A percentile compares a stretch with the other conserved stretches of the same genome.
phyloP scores from a whole-genome alignment of 371 early-diverging fungal species.

The Amoeboaphelidium occidentale region DNA sequence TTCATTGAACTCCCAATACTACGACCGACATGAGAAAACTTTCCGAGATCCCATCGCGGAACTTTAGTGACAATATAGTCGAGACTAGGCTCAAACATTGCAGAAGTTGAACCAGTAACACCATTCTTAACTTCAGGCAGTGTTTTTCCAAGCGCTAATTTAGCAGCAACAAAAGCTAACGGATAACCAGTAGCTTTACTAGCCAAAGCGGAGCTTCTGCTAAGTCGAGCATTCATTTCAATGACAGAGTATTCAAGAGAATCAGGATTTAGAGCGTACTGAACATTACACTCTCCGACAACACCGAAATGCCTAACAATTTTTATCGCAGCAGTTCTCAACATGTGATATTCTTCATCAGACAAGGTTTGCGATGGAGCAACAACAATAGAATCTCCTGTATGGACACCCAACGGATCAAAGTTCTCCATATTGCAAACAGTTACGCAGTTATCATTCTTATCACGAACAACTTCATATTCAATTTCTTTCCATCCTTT shows the following conservation, averaged over 20 bases:
- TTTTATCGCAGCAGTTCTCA: constrained; percentile 64
- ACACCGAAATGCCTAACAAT: constrained; percentile 16
- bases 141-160: constrained; percentile 59
- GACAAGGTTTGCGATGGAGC: constrained; percentile 81
- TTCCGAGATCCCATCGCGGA: constrained; percentile 82
- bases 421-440: constrained; percentile 98
- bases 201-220: constrained; percentile 33
- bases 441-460: constrained; percentile 75
- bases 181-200: constrained; percentile 90
- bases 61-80: constrained; percentile 86
- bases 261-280: constrained; percentile 3
- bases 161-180: constrained; percentile 82
- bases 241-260: not conserved
- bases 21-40: constrained; percentile 63
- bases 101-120: constrained; percentile 70
- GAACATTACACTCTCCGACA: constrained; percentile 3
- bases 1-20: constrained; percentile 71
- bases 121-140: constrained; percentile 62
- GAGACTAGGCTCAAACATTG: constrained; percentile 81
- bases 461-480: constrained; percentile 86
- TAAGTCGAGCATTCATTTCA: constrained; percentile 3
- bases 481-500: constrained; percentile 96
- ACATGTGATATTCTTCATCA: constrained; percentile 88
- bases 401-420: constrained; percentile 89
- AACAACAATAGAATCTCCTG: constrained; percentile 90